Evolutionary conservation across 306 rosid species (phyloP).

Genomic region (Astragalus glycyphyllos): DNA sequence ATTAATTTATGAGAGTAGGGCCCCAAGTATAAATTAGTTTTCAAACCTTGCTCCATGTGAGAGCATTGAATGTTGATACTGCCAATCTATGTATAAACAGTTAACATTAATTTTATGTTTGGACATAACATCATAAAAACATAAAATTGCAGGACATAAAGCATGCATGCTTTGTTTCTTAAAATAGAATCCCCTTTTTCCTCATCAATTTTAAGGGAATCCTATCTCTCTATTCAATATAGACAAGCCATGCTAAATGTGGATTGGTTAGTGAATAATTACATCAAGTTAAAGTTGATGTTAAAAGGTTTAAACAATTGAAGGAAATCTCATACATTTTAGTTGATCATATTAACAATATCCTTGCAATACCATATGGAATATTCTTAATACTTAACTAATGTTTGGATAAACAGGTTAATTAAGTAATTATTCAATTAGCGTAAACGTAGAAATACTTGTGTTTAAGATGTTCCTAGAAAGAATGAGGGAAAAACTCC

Average conservation of each 20-base stretch:
- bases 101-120: constrained; percentile 31
- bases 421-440: not conserved
- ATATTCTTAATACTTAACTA: not conserved
- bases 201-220: constrained; percentile 12
- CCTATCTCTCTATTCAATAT: not conserved
- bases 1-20: not conserved
- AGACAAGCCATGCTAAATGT: too few species aligned
- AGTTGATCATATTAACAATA: too few species aligned
- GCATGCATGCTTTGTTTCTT: constrained; percentile 31
- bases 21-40: not conserved
- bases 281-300: too few species aligned
- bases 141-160: not conserved
- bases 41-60: constrained; percentile 22
- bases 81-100: constrained; percentile 17
- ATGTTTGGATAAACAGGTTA: not conserved
- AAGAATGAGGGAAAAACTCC: not conserved
- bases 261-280: too few species aligned
- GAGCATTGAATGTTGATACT: constrained; percentile 19
- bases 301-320: too few species aligned
- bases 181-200: constrained; percentile 1
- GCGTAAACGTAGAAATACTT: not conserved
- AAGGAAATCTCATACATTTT: too few species aligned
- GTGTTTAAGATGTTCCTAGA: not conserved
- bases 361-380: not conserved
- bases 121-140: constrained; percentile 24